Evolutionary conservation across 768 basidiomycete species (phyloP), one percentile per base, ranked within the genome.

Genomic region (Floccularia luteovirens): DNA sequence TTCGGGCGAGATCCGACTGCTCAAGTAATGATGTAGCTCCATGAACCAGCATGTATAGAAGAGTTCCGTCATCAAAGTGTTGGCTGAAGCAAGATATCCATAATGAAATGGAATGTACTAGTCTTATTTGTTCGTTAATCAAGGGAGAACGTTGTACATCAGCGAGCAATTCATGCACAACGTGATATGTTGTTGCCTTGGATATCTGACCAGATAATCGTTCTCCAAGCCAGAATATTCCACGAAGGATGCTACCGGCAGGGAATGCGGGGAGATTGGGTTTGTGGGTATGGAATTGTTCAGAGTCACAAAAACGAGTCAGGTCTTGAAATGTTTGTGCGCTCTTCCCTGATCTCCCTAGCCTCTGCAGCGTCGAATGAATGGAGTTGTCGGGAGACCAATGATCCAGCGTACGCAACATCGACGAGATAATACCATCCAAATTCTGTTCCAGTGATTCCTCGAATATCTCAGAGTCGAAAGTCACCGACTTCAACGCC

Each of bases 61-160:
- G 62, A 1, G 73, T 73, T 0, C 63, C 48, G 36, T 85, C 71
- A 13, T 63, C 56, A 52, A 89, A 80, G 32, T 74, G 68, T 20
- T 67, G 54, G 32, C 66, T 57, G 42, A 77, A 73, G 28, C 74
- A 69, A 3, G 90, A 70, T 32, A 90, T 68, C 72, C 88, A 82
- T 21, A 97, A 59, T 20, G 76, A 77, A 32, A 94, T 61, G 1
- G 77, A 74, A 41, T 89, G 82, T 28, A 92, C 53, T 21, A 82
- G 62, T 10, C 93, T 78, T 28, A 79, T 58, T 53, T 93, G 88
- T 54, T 94, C 90, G 55, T 89, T 87, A 45, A 94, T 72, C 27
- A 96, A 69, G 14, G 81, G 81, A 0, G 78, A 76, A 7, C 61
- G 56, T 43, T 86, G 74, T 6, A 90, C 61, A 28, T 71, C 69